These are phyloP conservation scores for Fistulinella prunicolor DNA, from an alignment of 768 basidiomycete genomes.

Conservation along the genomic window DNA sequence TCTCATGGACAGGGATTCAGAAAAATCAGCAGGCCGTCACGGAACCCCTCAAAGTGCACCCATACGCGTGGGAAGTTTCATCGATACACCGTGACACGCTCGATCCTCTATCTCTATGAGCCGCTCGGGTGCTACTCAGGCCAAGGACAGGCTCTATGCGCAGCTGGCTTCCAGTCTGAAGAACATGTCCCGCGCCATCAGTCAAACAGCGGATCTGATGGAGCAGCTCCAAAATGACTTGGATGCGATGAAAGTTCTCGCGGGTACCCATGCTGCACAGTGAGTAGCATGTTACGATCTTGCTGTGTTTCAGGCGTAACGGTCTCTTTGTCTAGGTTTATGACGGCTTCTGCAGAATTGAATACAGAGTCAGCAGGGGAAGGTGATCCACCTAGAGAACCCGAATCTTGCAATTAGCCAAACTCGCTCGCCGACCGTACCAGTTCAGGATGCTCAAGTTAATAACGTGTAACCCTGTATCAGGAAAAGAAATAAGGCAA, in stretches of 20 bases:
- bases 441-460: no score
- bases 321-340: conserved; percentile 37
- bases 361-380: conserved; percentile 30
- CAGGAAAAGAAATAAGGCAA: no score
- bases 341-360: conserved; percentile 48
- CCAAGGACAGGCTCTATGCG: conserved; percentile 78
- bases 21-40: no score
- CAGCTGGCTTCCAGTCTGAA: conserved; percentile 70
- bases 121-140: conserved; percentile 58
- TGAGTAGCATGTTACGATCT: conserved; percentile 33
- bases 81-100: no score
- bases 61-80: conserved; percentile 19
- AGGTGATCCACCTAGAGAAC: conserved; percentile 3
- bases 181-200: conserved; percentile 63
- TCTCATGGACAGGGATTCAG: no score
- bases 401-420: conserved; percentile 10
- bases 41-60: not conserved
- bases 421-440: not conserved
- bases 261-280: conserved; percentile 81
- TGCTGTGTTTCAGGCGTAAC: not conserved
- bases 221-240: conserved; percentile 74
- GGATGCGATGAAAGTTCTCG: conserved; percentile 74
- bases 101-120: conserved; percentile 12
- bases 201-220: conserved; percentile 73
- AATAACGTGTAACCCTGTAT: no score